Conservation (phyloP, 1,284 basidiomycete genomes). For the Ganoderma boninense region DNA sequence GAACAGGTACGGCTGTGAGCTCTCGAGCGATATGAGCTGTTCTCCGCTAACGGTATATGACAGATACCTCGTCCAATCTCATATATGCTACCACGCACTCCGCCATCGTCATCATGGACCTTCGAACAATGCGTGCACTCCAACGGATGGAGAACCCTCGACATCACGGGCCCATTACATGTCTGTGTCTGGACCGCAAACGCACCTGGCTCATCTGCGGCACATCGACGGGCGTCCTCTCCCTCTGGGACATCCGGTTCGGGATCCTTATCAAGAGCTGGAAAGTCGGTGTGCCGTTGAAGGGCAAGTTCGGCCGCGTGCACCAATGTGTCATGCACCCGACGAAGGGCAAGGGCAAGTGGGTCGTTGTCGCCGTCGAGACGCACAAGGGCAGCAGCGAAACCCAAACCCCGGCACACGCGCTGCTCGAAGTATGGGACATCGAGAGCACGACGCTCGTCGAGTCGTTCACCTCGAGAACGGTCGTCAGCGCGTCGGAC, state of each 20-base stretch:
- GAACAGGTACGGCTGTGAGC: slow-evolving; percentile 58
- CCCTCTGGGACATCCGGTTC: slow-evolving; percentile 95
- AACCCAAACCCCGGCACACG: slow-evolving; percentile 46
- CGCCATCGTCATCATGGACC: slow-evolving; percentile 80
- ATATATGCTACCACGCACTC: slow-evolving; percentile 89
- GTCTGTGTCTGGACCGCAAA: slow-evolving; percentile 84
- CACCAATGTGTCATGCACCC: slow-evolving; percentile 85
- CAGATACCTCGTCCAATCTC: slow-evolving; percentile 78
- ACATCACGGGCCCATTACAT: slow-evolving; percentile 88
- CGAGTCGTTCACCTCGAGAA: slow-evolving; percentile 70
- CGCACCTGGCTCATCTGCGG: slow-evolving; percentile 90
- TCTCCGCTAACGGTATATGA: not conserved
- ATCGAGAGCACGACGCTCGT: slow-evolving; percentile 74
- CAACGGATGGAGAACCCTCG: slow-evolving; percentile 85
- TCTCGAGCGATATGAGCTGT: slow-evolving; percentile 23
- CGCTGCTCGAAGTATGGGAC: slow-evolving; percentile 83
- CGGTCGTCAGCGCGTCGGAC: slow-evolving; percentile 49
- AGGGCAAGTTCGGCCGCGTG: slow-evolving; percentile 62
- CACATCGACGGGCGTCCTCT: slow-evolving; percentile 84
- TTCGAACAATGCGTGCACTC: slow-evolving; percentile 84
- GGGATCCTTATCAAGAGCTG: slow-evolving; percentile 90
- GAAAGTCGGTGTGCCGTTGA: slow-evolving; percentile 73
- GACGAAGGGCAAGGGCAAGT: slow-evolving; percentile 85
- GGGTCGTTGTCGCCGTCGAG: slow-evolving; percentile 88
- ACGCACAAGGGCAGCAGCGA: slow-evolving; percentile 13